phyloP scores from a whole-genome alignment of 2,329 filamentous ascomycete genomes.

The Pseudogymnoascus pannorum region DNA sequence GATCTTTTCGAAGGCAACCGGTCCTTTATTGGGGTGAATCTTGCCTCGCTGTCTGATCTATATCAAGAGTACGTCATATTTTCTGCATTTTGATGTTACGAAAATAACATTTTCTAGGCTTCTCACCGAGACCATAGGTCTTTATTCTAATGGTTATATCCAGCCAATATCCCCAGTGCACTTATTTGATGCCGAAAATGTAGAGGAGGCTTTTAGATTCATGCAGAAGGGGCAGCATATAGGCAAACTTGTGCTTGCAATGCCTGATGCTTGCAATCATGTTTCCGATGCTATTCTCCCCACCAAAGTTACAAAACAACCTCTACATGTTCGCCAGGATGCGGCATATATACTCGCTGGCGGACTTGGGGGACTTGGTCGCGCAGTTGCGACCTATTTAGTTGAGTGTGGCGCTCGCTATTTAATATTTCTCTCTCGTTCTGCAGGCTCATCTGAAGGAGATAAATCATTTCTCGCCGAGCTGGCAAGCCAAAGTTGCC shows the following conservation, averaged over 20 bases:
- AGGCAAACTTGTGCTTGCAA: slow-evolving; percentile 35
- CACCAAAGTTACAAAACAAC: background rate
- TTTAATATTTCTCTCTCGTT: slow-evolving; percentile 31
- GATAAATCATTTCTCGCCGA: slow-evolving; percentile 15
- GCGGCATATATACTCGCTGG: slow-evolving; percentile 32
- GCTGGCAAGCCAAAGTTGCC: slow-evolving; percentile 15
- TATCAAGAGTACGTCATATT: slow-evolving; percentile 10
- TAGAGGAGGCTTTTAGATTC: slow-evolving; percentile 16
- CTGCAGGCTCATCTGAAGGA: slow-evolving; percentile 13
- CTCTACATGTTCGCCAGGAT: background rate
- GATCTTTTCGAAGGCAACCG: slow-evolving; percentile 21
- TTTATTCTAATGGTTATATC: slow-evolving; percentile 11
- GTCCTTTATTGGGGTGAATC: slow-evolving; percentile 20
- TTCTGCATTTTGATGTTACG: background rate
- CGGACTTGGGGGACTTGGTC: slow-evolving; percentile 35
- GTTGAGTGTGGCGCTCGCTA: slow-evolving; percentile 30
- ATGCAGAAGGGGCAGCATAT: slow-evolving; percentile 36
- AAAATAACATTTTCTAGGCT: background rate
- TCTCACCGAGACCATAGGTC: slow-evolving; percentile 4
- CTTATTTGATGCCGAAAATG: slow-evolving; percentile 29
- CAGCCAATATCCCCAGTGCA: slow-evolving; percentile 23
- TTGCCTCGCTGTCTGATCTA: slow-evolving; percentile 13
- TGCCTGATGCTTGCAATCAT: slow-evolving; percentile 16
- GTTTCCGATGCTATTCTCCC: background rate
- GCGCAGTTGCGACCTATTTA: slow-evolving; percentile 30